These are phyloP conservation scores for Xylaria sp. DNA, from an alignment of 2,329 filamentous ascomycete genomes.

Conservation along the genomic window DNA sequence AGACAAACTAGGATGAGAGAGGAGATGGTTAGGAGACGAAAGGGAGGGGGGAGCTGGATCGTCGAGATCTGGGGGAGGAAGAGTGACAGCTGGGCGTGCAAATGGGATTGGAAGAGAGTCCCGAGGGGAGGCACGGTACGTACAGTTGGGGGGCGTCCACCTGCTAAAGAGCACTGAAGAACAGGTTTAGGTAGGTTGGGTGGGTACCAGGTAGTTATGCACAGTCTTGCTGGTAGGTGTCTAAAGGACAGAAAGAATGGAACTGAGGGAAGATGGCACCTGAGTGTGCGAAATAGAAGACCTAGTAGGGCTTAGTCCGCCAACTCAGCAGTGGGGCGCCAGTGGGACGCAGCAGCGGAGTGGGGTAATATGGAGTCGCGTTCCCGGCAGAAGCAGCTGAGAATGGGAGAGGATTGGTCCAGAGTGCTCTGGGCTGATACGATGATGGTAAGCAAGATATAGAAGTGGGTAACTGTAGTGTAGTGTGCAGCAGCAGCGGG, in stretches of 20 bases:
- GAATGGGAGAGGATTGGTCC: conserved; percentile 47
- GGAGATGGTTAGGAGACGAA: conserved; percentile 32
- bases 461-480: conserved; percentile 15
- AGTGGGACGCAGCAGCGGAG: conserved; percentile 42
- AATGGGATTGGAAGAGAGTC: conserved; percentile 25
- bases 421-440: conserved; percentile 49
- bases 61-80: conserved; percentile 38
- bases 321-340: conserved; percentile 49
- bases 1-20: conserved; percentile 36
- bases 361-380: conserved; percentile 32
- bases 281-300: conserved; percentile 33
- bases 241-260: conserved; percentile 23
- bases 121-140: conserved; percentile 20
- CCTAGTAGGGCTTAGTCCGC: conserved; percentile 45
- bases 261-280: conserved; percentile 24
- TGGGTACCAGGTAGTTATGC: conserved; percentile 13
- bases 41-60: conserved; percentile 42
- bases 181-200: conserved; percentile 25
- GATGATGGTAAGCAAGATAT: conserved; percentile 42
- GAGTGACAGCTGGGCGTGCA: conserved; percentile 35
- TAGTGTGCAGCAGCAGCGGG: conserved; percentile 8
- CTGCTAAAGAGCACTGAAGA: conserved; percentile 7
- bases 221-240: conserved; percentile 15
- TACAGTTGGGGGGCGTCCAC: conserved; percentile 9
- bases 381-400: conserved; percentile 39